Evolutionary conservation across 176 grass and related monocot species (phyloP).

Genomic region (Oryza officinalis): DNA sequence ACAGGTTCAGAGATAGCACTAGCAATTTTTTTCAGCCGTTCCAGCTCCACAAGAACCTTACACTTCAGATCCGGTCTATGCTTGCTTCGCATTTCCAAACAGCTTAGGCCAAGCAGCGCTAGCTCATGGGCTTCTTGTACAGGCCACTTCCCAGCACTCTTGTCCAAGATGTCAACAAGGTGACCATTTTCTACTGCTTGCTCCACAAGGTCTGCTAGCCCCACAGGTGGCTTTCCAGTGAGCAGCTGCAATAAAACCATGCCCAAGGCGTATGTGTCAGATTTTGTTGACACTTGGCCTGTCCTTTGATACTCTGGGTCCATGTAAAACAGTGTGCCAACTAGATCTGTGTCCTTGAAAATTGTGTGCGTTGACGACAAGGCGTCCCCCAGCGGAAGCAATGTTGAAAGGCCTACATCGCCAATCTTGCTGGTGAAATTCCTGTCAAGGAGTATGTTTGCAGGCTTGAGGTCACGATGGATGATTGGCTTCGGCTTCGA

Average conservation of each 20-base stretch:
- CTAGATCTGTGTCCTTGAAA: constrained; percentile 65
- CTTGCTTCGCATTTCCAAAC: constrained; percentile 75
- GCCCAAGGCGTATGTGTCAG: constrained; percentile 74
- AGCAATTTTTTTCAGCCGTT: constrained; percentile 57
- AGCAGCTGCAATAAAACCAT: constrained; percentile 79
- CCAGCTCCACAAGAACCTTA: constrained; percentile 53
- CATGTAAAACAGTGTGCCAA: constrained; percentile 91
- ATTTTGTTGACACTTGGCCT: constrained; percentile 68
- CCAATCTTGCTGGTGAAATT: constrained; percentile 86
- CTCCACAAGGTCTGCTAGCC: constrained; percentile 58
- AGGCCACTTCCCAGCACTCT: constrained; percentile 63
- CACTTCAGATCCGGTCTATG: constrained; percentile 63
- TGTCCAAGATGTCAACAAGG: constrained; percentile 57
- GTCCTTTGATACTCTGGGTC: constrained; percentile 95
- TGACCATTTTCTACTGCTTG: constrained; percentile 44
- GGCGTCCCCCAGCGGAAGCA: constrained; percentile 46
- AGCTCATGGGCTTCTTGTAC: constrained; percentile 57
- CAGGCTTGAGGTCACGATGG: constrained; percentile 94
- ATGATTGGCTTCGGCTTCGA: constrained; percentile 77
- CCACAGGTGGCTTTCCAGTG: constrained; percentile 58
- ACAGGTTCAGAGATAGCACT: neutral
- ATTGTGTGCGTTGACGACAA: constrained; percentile 33
- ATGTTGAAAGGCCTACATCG: constrained; percentile 76
- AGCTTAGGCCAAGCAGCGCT: constrained; percentile 58
- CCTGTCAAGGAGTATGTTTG: constrained; percentile 75